These are phyloP conservation scores for Irpex sp. DNA, from an alignment of 1,284 basidiomycete species.

Conservation along the genomic window DNA sequence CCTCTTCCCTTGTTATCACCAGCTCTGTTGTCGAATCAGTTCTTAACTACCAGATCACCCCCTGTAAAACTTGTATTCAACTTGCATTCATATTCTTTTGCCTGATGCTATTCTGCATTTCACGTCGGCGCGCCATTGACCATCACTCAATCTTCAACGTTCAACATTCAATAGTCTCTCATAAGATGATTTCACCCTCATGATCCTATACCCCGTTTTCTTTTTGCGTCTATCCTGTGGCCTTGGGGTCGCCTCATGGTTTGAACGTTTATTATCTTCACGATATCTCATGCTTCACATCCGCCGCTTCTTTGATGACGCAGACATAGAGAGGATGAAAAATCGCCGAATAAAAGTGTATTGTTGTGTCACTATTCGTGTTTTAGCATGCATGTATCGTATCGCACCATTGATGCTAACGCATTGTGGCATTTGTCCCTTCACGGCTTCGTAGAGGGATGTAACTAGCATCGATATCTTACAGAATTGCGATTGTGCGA, in stretches of 20 bases:
- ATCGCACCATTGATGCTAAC: neutral
- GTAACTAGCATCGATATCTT: neutral
- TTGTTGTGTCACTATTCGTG: neutral
- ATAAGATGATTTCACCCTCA: neutral
- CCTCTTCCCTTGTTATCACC: conserved; percentile 7
- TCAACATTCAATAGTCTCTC: too few species aligned
- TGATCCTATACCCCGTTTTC: neutral
- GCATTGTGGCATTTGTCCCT: neutral
- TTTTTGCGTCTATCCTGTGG: neutral
- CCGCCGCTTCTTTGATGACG: neutral
- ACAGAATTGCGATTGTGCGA: neutral
- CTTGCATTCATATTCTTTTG: neutral
- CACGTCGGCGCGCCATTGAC: neutral
- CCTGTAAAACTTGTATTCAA: neutral
- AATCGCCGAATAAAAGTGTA: neutral
- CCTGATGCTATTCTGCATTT: neutral
- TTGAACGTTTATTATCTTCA: neutral
- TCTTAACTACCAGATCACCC: neutral
- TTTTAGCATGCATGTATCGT: neutral
- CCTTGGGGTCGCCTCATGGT: neutral
- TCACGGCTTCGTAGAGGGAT: too few species aligned
- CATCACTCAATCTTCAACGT: neutral
- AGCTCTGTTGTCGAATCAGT: conserved; percentile 6
- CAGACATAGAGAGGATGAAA: neutral
- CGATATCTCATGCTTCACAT: neutral